Base-by-base conservation (phyloP, 78 protist genomes). In the Dictyostelium brefeldianum region DNA sequence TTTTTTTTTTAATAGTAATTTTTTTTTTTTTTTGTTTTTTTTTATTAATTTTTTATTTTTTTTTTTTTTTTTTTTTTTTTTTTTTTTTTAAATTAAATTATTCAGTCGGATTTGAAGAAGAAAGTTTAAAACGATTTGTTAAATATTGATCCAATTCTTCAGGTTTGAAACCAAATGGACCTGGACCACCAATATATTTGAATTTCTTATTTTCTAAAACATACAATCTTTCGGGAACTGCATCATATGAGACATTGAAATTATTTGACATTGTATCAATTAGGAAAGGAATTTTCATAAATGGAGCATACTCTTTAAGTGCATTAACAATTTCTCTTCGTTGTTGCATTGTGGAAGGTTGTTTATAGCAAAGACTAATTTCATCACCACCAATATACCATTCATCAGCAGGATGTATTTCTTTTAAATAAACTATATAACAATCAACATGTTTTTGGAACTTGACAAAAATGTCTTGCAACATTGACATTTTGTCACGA, bases 351-450 rank as follows among this genome's bases (percentile, higher is more conserved):
- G 83, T 47, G 5, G 64, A 77, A 29, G 93, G 80, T 64, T 87
- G 83, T 64, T 78, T 78, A 31, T 87, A 56, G 15, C 81, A 70
- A 20, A 51, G 27, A 14, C 62, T 31, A 62, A 87, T 64, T 31
- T 56, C 65, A 77, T 87, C 93, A 6, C 93, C 93, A 6, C 84
- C 83, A 43, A 87, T 77, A 50, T 31, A 54, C 93, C 93, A 87
- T 20, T 57, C 93, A 65, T 87, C 93, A n/a, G 77, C 25, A 10
- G 93, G 93, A 87, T 87, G 93, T 25, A 87, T 87, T 25, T 87
- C 93, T 29, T 53, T 62, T 29, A 87, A 12, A 65, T 87, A 87
- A 2, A 87, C 83, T 8, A 87, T 87, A 50, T 87, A 87, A 18
- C 17, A 48, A 18, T 87, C 50, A 12, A 43, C 50, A 9, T 69